Evolutionary conservation across 2,329 filamentous ascomycete genomes (phyloP), one percentile per base, ranked within the genome.

Genomic region (Cordyceps militaris): DNA sequence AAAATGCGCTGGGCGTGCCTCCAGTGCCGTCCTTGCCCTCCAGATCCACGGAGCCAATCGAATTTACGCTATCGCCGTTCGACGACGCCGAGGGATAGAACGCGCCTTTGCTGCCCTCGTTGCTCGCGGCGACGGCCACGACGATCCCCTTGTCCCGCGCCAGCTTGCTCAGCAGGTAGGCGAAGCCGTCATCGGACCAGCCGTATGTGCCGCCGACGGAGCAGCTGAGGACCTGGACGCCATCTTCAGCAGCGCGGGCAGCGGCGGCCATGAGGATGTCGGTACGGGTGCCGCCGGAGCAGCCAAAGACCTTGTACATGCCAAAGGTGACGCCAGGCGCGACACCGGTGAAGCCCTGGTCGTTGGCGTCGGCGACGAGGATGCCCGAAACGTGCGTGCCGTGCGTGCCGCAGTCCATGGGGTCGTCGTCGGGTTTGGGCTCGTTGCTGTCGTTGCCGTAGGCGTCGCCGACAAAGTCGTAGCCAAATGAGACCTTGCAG

Each of bases 241-340:
- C 72, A 21, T 74, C 74, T 50, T 76, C 71, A 42, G 71, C 74
- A 0, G 76, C 76, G 61, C 66, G 72, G 58, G 73, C 72, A 62
- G 74, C 75, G 9, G 72, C 74, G 10, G 68, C 67, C 38, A 75
- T 70, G 32, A 78, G 52, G 4, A 76, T 64, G 58, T 79, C 76
- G 63, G 80, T 79, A 14, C 69, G 66, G n/a, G 76, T 73, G 34
- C 70, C 66, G 36, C 79, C 82, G 1, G 65, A 59, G 66, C 82
- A 85, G 47, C 80, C 80, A 58, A 85, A 83, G 3, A 83, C 79
- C 47, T 77, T 76, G 70, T 80, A 86, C 47, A 77, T 74, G 46
- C 80, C 80, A 1, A 86, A 71, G 1, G 71, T 79, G 1, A 81
- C 82, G 42, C 76, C 79, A 0, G 80, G 78, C 0, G 81, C 82